A percentile compares a stretch with the other conserved stretches of the same genome.
These are phyloP conservation scores for Groenewaldozyma salmanticensis DNA, from an alignment of 805 yeast genomes.

Conservation along the genomic window DNA sequence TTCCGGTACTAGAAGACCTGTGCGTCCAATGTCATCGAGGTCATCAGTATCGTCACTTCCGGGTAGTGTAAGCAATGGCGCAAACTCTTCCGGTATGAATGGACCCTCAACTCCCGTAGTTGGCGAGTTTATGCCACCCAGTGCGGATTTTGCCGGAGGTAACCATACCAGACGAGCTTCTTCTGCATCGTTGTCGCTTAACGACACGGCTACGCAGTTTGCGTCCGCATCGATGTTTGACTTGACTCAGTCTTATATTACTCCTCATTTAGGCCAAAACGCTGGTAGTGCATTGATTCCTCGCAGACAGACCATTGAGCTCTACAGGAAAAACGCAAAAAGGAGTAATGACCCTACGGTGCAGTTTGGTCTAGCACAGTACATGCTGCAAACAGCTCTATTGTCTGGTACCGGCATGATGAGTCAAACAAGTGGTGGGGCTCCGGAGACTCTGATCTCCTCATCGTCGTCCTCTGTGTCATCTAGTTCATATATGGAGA, in stretches of 20 bases:
- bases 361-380: slow-evolving; percentile 86
- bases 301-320: slow-evolving; percentile 72
- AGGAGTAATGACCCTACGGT: slow-evolving; percentile 77
- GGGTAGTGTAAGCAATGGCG: no score
- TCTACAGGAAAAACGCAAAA: slow-evolving; percentile 78
- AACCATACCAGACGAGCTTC: slow-evolving; percentile 9
- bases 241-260: slow-evolving; percentile 19
- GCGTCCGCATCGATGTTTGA: slow-evolving; percentile 21
- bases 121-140: not conserved
- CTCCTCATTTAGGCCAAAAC: slow-evolving; percentile 19
- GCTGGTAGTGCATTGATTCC: slow-evolving; percentile 42
- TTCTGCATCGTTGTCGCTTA: slow-evolving; percentile 11
- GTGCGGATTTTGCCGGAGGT: slow-evolving; percentile 1
- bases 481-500: no score
- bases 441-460: no score
- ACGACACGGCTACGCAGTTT: slow-evolving; percentile 12
- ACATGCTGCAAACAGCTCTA: slow-evolving; percentile 77
- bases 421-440: not conserved
- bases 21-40: slow-evolving; percentile 4
- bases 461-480: no score
- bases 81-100: not conserved
- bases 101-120: not conserved
- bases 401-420: slow-evolving; percentile 16
- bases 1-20: no score
- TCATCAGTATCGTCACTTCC: slow-evolving; percentile 5